Conservation (phyloP, 306 rosid species). For the Dicorynia guianensis region DNA sequence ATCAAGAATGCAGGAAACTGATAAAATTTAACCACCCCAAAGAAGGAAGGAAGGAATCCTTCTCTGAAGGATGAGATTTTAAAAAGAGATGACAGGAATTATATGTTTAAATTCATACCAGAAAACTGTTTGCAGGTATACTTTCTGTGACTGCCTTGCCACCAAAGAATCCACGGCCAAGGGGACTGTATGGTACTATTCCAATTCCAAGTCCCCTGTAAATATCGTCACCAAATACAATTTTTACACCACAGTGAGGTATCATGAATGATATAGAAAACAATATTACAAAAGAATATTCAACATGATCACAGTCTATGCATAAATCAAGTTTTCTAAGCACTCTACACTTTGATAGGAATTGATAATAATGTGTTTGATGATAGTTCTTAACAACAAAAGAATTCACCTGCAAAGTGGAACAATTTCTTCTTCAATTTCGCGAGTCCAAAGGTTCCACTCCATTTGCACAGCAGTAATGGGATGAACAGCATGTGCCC, state of each 20-base stretch:
- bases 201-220: conserved; percentile 84
- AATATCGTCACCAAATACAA: background rate
- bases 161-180: conserved; percentile 88
- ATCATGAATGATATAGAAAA: background rate
- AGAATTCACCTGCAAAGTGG: conserved; percentile 67
- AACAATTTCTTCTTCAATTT: conserved; percentile 70
- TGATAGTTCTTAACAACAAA: background rate
- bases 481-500: conserved; percentile 89
- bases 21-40: background rate
- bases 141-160: conserved; percentile 76
- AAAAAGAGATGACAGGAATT: background rate
- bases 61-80: too few relatives aligned
- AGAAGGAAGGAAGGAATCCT: too few relatives aligned
- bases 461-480: conserved; percentile 79
- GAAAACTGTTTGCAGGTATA: conserved; percentile 60
- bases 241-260: too few relatives aligned
- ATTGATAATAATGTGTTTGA: background rate
- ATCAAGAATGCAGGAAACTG: conserved; percentile 16
- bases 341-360: background rate
- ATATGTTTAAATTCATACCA: conserved; percentile 37
- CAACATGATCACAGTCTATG: background rate
- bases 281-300: background rate
- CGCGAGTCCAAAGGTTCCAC: conserved; percentile 84
- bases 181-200: conserved; percentile 85
- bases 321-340: background rate